Evolutionary conservation across 495 filamentous ascomycete species (phyloP), one percentile per base, ranked within the genome.

Genomic region (Astrothelium macrocarpum): DNA sequence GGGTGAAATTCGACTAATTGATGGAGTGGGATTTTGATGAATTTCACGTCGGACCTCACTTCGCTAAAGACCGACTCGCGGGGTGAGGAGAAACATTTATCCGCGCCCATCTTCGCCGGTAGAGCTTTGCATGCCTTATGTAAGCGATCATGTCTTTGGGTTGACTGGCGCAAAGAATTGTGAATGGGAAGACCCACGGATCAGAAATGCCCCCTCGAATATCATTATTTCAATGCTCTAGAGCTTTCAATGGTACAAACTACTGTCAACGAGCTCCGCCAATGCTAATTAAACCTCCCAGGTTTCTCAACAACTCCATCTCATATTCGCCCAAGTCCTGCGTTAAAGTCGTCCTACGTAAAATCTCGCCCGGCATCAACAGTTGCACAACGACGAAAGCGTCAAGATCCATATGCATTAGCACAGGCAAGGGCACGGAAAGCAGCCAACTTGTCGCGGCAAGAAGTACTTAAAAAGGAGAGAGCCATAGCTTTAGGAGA

Each of bases 351-450:
- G 53, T 76, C 78, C 59, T 66, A 81, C 53, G 68, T 70, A 63
- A 72, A 58, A 32, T 46, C 49, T 31, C 59, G 32, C 36, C 58
- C 64, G 20, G 59, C 60, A 25, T 65, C 69, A 26, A 67, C 62
- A 11, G 66, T 56, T 5, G 53, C 60, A 11, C 70, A 78, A 63
- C 78, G 77, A 36, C 67, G 74, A 14, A 78, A 79, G 62, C 78
- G 81, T 69, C 80, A 81, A 64, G 85, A 91, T 66, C 84, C 83
- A 32, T 89, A 89, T 71, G 77, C 80, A 64, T 78, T 85, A 70
- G 87, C 87, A 1, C 87, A 90, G 77, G 82, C 88, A 26, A 81
- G 87, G 67, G 87, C 88, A 72, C 87, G 89, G 58, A 92, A 90
- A 74, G 84, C 84, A 26, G 89, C 85, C 62, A 95, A 95, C 72